Base-by-base conservation (phyloP, 495 filamentous ascomycete genomes). In the Tuber calosporum region DNA sequence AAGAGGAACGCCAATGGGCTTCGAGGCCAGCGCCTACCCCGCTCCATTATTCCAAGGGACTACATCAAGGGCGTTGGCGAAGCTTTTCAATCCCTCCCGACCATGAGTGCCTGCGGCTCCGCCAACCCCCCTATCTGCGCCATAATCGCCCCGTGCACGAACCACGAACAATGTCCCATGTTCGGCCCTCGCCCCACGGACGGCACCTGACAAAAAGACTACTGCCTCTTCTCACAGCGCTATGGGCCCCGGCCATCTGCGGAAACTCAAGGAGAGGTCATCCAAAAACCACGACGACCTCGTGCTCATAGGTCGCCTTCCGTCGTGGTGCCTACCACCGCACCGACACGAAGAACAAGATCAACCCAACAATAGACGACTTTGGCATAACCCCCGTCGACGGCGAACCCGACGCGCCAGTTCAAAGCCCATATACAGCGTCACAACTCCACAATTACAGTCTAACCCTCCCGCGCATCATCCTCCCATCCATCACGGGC, bases 61-160 rank as follows among this genome's bases (percentile, higher is more conserved):
- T n/a, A n/a, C n/a, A n/a, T n/a, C n/a, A n/a, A n/a, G n/a, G n/a
- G n/a, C n/a, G 89, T 91, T 6, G 86, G 83, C n/a, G 85, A 87
- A 1, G 75, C 81, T 48, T 79, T 82, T n/a, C 20, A 39, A 34
- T 71, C 74, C 43, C 81, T 83, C 22, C 34, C 71, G 37, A 53
- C 58, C 19, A 84, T 82, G 40, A 82, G 85, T 58, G 84, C 83
- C 66, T 85, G 83, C 58, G 81, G 83, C 66, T 71, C 82, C 69
- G 77, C 83, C 13, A 83, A 85, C 20, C 75, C 81, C 5, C 82
- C 83, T 37, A 79, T 84, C 1, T 93, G 93, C 75, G 93, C 94
- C 90, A 97, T 99, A 77, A 87, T 98, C 74, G 95, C 95, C 1
- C 95, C 95, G 0, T 99, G 95, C 82, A 99, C 95, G 1, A 97